Evolutionary conservation across 441 rosid genomes (phyloP).

Genomic region (Syzygium malaccense): DNA sequence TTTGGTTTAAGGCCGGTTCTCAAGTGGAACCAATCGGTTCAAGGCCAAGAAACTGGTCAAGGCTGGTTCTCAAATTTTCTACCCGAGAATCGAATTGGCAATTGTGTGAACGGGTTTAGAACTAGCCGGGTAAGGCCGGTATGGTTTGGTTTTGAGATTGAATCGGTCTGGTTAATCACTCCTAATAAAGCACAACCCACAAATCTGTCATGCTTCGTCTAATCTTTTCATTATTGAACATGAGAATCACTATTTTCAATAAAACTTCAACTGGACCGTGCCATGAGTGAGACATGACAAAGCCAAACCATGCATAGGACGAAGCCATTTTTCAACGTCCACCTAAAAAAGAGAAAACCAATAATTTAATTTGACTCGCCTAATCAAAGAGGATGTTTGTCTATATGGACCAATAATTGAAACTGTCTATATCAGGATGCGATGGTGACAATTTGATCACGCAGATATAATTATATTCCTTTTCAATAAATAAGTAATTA

Average conservation of each 20-base stretch:
- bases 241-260: neutral
- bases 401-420: neutral
- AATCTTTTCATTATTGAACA: neutral
- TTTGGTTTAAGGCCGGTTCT: fast-evolving
- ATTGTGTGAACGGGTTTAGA: neutral
- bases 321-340: neutral
- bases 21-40: neutral
- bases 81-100: neutral
- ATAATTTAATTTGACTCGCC: neutral
- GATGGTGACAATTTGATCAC: neutral
- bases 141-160: neutral
- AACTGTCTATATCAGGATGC: neutral
- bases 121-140: neutral
- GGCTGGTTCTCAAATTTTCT: neutral
- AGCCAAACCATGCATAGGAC: too few species aligned
- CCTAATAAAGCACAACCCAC: neutral
- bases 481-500: neutral
- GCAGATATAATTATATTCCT: neutral
- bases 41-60: neutral
- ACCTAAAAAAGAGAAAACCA: neutral
- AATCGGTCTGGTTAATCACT: neutral
- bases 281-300: neutral
- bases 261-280: neutral
- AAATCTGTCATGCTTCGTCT: neutral
- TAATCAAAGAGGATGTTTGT: neutral